Evolutionary conservation across 2,329 filamentous ascomycete species (phyloP), one percentile per base, ranked within the genome.

Genomic region (Leptoxyphium fumago): DNA sequence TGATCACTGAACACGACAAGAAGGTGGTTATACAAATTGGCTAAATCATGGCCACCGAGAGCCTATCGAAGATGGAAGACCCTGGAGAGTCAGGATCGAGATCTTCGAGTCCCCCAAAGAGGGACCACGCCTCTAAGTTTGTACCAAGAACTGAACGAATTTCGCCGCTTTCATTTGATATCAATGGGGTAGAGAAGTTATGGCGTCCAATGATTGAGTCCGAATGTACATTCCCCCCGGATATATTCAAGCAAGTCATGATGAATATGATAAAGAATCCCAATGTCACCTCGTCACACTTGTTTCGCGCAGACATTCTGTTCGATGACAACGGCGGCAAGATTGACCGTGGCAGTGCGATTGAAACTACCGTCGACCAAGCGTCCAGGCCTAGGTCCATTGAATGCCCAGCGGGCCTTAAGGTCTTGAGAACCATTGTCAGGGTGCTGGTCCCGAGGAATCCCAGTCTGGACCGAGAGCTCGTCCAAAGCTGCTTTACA

Each of bases 401-500:
- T 30, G 58, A 60, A 2, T 42, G 46, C 2, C 18, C 29, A 18
- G 10, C 43, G 9, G 55, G 51, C 0, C 72, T 64, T 46, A 50
- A 55, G 21, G 66, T 78, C 29, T 68, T 72, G 18, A 78, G 80
- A 50, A 77, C 77, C 1, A 70, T 94, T 15, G 74, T 94, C 7
- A 74, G 88, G 46, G 80, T 73, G 48, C 67, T 95, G 54, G 79
- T 95, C 40, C 89, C 89, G 2, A 73, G 89, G 42, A 94, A 94
- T 61, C 76, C 79, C 2, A 72, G 79, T 44, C 67, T 89, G 21
- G 89, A 96, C 61, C 67, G 70, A 15, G 71, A 81, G 1, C 63
- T 95, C 49, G 73, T 86, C 45, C 89, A 96, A 62, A 94, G 86
- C 2, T 94, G 86, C 60, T 73, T 84, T 44, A 74, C 88, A 49